Evolutionary conservation across 2,329 filamentous ascomycete species (phyloP).

Genomic region (Sclerotinia minor): DNA sequence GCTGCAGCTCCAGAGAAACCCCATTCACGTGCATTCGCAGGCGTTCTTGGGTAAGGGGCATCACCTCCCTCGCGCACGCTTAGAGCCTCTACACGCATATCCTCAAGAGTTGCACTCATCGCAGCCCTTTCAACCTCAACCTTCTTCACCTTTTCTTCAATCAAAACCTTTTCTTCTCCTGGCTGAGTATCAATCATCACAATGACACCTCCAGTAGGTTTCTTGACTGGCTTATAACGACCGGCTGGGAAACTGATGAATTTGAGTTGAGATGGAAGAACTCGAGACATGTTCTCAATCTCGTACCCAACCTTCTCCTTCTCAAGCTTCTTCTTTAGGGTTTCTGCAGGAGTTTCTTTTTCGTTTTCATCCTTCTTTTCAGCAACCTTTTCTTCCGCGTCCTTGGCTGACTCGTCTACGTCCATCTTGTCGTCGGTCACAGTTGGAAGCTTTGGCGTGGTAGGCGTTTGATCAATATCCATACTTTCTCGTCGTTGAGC

Average conservation of each 20-base stretch:
- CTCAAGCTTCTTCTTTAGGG: slow-evolving; percentile 83
- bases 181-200: slow-evolving; percentile 85
- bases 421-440: slow-evolving; percentile 84
- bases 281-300: slow-evolving; percentile 93
- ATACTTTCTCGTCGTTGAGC: slow-evolving; percentile 89
- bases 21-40: slow-evolving; percentile 38
- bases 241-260: slow-evolving; percentile 90
- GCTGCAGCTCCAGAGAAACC: slow-evolving; percentile 58
- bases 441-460: slow-evolving; percentile 62
- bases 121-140: slow-evolving; percentile 62
- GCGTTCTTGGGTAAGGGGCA: slow-evolving; percentile 40
- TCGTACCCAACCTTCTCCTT: slow-evolving; percentile 98
- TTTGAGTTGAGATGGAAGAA: slow-evolving; percentile 89
- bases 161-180: slow-evolving; percentile 72
- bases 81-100: slow-evolving; percentile 39
- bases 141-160: slow-evolving; percentile 94
- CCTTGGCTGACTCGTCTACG: slow-evolving; percentile 56
- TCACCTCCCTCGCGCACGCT: slow-evolving; percentile 41
- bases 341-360: slow-evolving; percentile 57
- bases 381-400: slow-evolving; percentile 50
- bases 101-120: slow-evolving; percentile 39
- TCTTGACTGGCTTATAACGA: slow-evolving; percentile 89
- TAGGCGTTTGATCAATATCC: slow-evolving; percentile 82
- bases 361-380: slow-evolving; percentile 64
- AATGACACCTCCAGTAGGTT: slow-evolving; percentile 92